Base-by-base conservation (phyloP, 441 rosid species). In the Daphne laureola region DNA sequence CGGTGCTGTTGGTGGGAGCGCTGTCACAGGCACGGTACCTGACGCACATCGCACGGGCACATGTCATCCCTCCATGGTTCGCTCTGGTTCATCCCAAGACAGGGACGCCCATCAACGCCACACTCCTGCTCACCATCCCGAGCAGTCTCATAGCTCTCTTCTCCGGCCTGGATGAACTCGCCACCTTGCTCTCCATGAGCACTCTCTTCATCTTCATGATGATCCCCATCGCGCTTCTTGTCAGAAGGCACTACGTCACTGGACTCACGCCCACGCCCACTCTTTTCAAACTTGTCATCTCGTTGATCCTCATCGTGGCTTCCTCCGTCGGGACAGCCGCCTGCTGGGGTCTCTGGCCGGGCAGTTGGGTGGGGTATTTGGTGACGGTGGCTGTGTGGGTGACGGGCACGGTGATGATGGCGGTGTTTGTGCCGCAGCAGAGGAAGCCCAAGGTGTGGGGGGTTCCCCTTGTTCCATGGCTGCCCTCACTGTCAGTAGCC, bases 61-160 rank as follows among this genome's bases (percentile, higher is more conserved):
- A 90, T 64, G 78, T 90, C 92, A 78, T 74, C 2, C 98, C 90
- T 0, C 96, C 98, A 2, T 17, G 75, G 25, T 82, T 87, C 2
- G 86, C 96, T 0, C 42, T 60, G 0, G 67, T 87, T 23, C 76
- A 73, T 49, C 75, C 50, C 49, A 80, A 60, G 64, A 85, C 95
- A 0, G 88, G 88, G 7, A 90, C 94, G n/a, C 95, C 87, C 0
- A 67, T 85, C 17, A 73, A 71, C 23, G 95, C 92, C 7, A 85
- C 79, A 0, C 56, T 83, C 3, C 46, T 75, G 11, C 85, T 90
- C 88, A 66, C 81, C 0, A 2, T 73, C 2, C 77, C 79, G 0
- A 91, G 80, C 46, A 70, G 80, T 14, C 14, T 73, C 12, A 68
- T 91, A 0, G 90, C 83, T 31, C 73, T 87, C 72, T 87, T 91